Percentiles rank a stretch among this genome's conserved stretches.
Evolutionary conservation across 139 green algal genomes (phyloP).

Genomic region (Chlorella ohadii): DNA sequence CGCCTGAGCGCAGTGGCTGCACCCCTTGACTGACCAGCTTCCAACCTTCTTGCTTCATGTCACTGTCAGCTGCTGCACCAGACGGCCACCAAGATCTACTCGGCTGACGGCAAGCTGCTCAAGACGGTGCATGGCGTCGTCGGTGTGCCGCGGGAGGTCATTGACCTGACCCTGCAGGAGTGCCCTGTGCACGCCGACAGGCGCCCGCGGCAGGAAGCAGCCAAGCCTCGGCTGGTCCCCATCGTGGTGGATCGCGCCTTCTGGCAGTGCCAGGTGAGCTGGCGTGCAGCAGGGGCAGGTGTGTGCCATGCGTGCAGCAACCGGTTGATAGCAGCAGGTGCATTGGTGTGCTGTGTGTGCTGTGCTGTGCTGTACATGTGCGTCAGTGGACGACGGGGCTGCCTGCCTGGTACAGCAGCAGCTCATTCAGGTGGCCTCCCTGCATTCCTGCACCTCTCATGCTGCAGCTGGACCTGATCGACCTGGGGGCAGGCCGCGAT

Average conservation of each 20-base stretch:
- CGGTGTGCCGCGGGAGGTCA: background rate
- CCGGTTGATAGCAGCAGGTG: too few relatives aligned
- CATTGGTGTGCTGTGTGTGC: too few relatives aligned
- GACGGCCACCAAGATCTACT: background rate
- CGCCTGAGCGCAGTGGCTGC: too few relatives aligned
- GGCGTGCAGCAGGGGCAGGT: too few relatives aligned
- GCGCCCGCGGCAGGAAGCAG: background rate
- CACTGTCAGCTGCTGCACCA: background rate
- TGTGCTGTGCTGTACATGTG: too few relatives aligned
- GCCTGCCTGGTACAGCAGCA: background rate
- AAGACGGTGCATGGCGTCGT: background rate
- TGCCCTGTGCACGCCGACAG: background rate
- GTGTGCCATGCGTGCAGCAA: too few relatives aligned
- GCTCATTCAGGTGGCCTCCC: background rate
- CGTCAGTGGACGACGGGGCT: too few relatives aligned
- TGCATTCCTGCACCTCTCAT: background rate
- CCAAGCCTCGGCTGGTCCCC: background rate
- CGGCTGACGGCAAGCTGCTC: background rate
- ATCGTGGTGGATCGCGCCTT: background rate
- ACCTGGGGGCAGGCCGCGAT: background rate
- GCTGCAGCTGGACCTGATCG: background rate
- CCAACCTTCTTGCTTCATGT: background rate
- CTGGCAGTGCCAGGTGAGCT: background rate
- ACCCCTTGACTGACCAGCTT: background rate
- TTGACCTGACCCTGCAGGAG: background rate